Percentiles rank a stretch among this genome's conserved stretches.
Evolutionary conservation across 768 basidiomycete genomes (phyloP).

Genomic region (Calocybe indica): DNA sequence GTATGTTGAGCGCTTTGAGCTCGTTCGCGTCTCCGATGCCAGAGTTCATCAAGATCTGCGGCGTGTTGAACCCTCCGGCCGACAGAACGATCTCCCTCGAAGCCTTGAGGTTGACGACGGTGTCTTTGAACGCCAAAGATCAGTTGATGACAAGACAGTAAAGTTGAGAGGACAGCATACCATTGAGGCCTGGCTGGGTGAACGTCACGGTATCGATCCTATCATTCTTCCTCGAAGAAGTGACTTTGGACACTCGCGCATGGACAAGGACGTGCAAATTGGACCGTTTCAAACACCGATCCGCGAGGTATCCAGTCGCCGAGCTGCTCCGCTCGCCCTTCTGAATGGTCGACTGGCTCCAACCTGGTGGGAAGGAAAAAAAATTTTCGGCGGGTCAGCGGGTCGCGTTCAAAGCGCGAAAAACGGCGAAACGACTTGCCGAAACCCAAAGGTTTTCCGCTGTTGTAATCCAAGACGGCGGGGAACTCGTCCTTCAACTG

Average conservation of each 20-base stretch:
- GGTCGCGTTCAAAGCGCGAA: neutral
- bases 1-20: conserved; percentile 10
- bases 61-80: conserved; percentile 21
- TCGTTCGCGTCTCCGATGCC: conserved; percentile 17
- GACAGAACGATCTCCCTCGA: conserved; percentile 24
- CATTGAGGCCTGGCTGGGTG: conserved; percentile 4
- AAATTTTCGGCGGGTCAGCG: neutral
- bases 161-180: neutral
- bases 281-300: conserved; percentile 7
- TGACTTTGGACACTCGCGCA: conserved; percentile 10
- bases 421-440: conserved; percentile 12
- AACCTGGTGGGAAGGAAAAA: too few relatives aligned
- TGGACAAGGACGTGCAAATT: conserved; percentile 16
- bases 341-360: conserved; percentile 16
- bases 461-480: conserved; percentile 24
- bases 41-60: conserved; percentile 20
- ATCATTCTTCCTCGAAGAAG: conserved; percentile 9
- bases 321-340: conserved; percentile 28
- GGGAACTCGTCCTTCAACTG: conserved; percentile 18
- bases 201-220: conserved; percentile 7
- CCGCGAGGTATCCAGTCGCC: conserved; percentile 26
- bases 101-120: conserved; percentile 13
- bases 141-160: neutral
- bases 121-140: conserved; percentile 1
- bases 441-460: conserved; percentile 20